Conservation (phyloP, 1,139 yeast species). For the Kurtzmaniella quercitrusa region DNA sequence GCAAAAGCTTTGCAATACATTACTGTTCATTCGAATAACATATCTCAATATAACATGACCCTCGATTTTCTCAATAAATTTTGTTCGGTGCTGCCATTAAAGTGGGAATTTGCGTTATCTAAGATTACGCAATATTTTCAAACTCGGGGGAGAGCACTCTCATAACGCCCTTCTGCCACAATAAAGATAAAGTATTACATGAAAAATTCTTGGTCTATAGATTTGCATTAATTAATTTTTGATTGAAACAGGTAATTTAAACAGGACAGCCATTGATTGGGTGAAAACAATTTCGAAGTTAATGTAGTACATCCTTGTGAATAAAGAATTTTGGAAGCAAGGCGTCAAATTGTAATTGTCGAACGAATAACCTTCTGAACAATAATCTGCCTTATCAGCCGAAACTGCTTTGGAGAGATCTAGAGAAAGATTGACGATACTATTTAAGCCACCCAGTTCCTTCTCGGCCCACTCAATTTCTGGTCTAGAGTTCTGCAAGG, state of each 20-base stretch:
- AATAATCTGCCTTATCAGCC: neutral
- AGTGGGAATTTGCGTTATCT: neutral
- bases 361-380: neutral
- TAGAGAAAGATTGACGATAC: neutral
- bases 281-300: slow-evolving; percentile 27
- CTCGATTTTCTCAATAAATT: no score
- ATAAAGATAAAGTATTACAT: neutral
- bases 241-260: slow-evolving; percentile 28
- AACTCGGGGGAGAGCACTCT: neutral
- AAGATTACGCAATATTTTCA: neutral
- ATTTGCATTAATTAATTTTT: neutral
- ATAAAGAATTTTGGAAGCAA: slow-evolving; percentile 34
- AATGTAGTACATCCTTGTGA: slow-evolving; percentile 33
- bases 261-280: slow-evolving; percentile 22
- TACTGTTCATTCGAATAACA: neutral
- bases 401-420: neutral
- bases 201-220: neutral
- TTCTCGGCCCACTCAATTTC: neutral
- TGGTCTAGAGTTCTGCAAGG: neutral
- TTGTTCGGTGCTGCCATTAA: no score
- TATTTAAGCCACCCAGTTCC: neutral
- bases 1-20: no score
- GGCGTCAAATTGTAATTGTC: slow-evolving; percentile 32
- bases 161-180: slow-evolving; percentile 1
- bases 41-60: no score